phyloP scores from a whole-genome alignment of 2,329 filamentous ascomycete genomes.

The Aureobasidium leucospermi region DNA sequence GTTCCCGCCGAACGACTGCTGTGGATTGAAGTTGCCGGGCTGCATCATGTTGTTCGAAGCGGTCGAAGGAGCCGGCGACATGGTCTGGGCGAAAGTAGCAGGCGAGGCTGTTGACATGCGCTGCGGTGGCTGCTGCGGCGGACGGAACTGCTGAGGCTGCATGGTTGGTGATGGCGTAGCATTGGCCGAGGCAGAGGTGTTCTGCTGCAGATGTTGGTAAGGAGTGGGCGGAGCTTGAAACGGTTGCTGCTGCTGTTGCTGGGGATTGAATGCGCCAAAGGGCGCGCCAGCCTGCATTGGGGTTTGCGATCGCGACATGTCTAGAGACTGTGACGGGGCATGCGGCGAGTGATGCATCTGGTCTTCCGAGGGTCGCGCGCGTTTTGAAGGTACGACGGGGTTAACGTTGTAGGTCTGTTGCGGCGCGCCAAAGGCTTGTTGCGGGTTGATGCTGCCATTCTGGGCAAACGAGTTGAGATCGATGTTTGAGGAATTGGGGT shows the following conservation, averaged over 20 bases:
- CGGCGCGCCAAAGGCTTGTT: conserved; percentile 58
- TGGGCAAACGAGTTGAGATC: conserved; percentile 43
- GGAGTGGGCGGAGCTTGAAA: conserved; percentile 59
- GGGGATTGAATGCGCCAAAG: conserved; percentile 11
- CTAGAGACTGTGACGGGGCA: background rate
- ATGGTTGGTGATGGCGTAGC: conserved; percentile 91
- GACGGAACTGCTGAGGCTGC: conserved; percentile 65
- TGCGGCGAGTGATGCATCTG: conserved; percentile 46
- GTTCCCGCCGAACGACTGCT: conserved; percentile 16
- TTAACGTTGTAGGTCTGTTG: conserved; percentile 77
- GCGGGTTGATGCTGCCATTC: conserved; percentile 75
- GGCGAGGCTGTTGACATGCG: conserved; percentile 86
- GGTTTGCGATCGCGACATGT: conserved; percentile 75
- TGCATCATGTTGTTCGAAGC: conserved; percentile 42
- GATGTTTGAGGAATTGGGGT: conserved; percentile 25
- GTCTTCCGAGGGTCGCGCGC: conserved; percentile 73
- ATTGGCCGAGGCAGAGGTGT: conserved; percentile 72
- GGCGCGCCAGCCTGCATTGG: conserved; percentile 39
- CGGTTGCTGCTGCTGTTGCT: conserved; percentile 52
- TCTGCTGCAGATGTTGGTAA: conserved; percentile 76
- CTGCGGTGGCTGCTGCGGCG: conserved; percentile 54
- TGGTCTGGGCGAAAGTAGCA: conserved; percentile 79
- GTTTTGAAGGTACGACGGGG: conserved; percentile 82
- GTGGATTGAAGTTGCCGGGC: conserved; percentile 32
- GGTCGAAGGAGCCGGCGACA: conserved; percentile 70